Conservation (phyloP, 768 basidiomycete species). For the Neoboletus brunneissimus region DNA sequence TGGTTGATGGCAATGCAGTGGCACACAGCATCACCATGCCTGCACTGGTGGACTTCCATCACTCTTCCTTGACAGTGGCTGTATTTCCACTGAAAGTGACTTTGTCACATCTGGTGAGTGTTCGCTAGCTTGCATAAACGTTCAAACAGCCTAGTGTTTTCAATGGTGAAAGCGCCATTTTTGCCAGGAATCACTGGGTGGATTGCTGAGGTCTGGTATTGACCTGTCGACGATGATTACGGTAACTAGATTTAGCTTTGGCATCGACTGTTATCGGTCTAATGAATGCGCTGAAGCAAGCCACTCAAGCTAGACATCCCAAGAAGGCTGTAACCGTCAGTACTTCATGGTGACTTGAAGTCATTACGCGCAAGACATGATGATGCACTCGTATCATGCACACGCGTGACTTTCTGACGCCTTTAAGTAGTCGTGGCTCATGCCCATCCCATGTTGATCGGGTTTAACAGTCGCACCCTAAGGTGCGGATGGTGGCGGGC, state of each 20-base stretch:
- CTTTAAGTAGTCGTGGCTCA: not conserved
- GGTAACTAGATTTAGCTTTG: not conserved
- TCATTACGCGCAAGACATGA: not conserved
- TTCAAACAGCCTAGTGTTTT: not conserved
- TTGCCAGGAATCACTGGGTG: not conserved
- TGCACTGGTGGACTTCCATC: not conserved
- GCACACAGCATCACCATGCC: not conserved
- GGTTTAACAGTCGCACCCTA: not conserved
- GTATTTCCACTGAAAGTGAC: not conserved
- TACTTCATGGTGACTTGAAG: not conserved
- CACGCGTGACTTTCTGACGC: not conserved
- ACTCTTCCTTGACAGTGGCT: not conserved
- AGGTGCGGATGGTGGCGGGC: not conserved
- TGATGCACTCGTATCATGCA: not conserved
- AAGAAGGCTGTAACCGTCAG: not conserved
- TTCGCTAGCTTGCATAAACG: not conserved
- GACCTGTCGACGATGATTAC: not conserved
- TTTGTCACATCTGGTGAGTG: not conserved
- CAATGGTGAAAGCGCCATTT: not conserved
- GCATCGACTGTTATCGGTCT: not conserved
- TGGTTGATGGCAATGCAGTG: conserved; percentile 2
- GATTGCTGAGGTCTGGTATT: not conserved
- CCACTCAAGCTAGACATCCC: not conserved
- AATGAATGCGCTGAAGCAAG: not conserved
- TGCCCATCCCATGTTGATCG: not conserved